These are phyloP conservation scores for Chlamydomonas sphaeroides DNA, from an alignment of 139 green algal species.

Conservation along the genomic window DNA sequence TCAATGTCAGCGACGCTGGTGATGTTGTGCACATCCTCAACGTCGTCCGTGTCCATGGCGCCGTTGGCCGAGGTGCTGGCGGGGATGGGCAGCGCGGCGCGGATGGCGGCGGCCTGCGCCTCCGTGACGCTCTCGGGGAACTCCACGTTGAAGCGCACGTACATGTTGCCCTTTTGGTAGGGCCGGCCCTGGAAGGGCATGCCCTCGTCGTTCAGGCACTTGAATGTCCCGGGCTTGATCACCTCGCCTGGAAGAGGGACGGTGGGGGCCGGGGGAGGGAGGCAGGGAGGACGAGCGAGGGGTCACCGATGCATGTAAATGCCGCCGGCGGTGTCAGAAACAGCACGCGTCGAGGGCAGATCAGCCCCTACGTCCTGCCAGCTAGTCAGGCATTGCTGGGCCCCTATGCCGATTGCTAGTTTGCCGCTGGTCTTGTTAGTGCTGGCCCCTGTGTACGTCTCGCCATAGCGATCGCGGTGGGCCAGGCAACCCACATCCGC, in stretches of 20 bases:
- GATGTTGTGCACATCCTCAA: conserved; percentile 71
- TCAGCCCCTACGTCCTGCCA: too few species aligned
- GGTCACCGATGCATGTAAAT: too few species aligned
- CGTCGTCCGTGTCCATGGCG: conserved; percentile 82
- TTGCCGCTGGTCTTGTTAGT: too few species aligned
- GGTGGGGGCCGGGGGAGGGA: background rate
- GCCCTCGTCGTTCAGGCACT: conserved; percentile 89
- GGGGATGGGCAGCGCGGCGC: background rate
- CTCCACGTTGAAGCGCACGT: conserved; percentile 90
- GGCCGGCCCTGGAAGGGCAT: conserved; percentile 94
- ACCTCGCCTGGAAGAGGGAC: conserved; percentile 72
- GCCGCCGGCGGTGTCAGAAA: too few species aligned
- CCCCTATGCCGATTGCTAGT: too few species aligned
- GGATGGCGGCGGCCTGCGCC: conserved; percentile 20
- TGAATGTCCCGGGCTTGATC: conserved; percentile 91
- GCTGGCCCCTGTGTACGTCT: too few species aligned
- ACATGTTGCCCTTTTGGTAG: conserved; percentile 95
- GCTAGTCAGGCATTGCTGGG: too few species aligned
- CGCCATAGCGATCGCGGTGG: too few species aligned
- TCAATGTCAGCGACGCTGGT: conserved; percentile 80
- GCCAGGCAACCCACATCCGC: too few species aligned
- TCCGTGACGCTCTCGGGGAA: conserved; percentile 81
- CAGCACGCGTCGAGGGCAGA: too few species aligned
- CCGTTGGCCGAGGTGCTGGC: conserved; percentile 23
- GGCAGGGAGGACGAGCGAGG: background rate